Conservation (phyloP, 169 alveolate genomes). For the Cryptosporidium baileyi region DNA sequence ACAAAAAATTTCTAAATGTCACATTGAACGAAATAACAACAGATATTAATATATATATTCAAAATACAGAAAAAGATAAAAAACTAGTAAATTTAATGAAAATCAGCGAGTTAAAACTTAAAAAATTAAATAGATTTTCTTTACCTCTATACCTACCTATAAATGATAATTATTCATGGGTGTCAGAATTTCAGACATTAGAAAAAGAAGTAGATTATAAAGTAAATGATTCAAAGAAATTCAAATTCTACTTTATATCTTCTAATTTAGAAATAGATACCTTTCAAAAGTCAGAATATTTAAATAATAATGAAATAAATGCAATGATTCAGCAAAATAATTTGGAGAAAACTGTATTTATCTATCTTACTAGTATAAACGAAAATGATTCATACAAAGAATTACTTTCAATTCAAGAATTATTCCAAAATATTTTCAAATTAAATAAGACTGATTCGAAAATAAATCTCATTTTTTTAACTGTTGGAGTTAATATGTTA, state of each 20-base stretch:
- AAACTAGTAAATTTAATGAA: neutral
- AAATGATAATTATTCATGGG: conserved; percentile 32
- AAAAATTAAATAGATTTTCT: neutral
- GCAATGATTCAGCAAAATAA: neutral
- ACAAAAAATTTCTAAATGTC: neutral
- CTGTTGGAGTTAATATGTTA: conserved; percentile 11
- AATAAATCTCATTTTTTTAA: conserved; percentile 1
- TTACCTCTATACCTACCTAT: neutral
- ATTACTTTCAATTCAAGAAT: neutral
- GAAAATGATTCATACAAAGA: conserved; percentile 25
- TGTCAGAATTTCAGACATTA: neutral
- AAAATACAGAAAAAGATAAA: neutral
- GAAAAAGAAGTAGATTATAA: neutral
- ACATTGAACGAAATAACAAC: neutral
- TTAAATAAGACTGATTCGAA: neutral
- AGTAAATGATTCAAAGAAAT: neutral
- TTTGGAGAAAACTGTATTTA: neutral
- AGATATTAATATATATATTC: conserved; percentile 9
- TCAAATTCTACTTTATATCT: conserved; percentile 3
- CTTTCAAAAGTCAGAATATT: neutral
- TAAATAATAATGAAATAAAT: neutral
- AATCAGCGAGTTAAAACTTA: neutral
- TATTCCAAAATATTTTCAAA: conserved; percentile 2
- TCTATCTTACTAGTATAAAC: conserved; percentile 20
- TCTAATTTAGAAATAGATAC: neutral